Evolutionary conservation across 2,329 filamentous ascomycete species (phyloP).

Genomic region (Tolypocladium tundrense): DNA sequence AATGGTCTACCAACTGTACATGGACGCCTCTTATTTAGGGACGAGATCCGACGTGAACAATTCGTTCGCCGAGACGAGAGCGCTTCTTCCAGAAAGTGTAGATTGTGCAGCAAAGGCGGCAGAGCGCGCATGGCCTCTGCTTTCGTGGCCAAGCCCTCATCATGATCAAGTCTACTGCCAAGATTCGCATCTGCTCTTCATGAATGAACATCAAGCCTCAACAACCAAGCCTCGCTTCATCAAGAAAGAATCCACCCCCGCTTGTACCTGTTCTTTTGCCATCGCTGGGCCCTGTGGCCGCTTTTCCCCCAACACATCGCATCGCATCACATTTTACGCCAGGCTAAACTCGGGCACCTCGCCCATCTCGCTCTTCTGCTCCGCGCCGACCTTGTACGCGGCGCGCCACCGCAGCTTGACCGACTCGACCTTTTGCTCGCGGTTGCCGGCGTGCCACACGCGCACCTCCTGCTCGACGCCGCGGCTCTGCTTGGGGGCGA

Average conservation of each 20-base stretch:
- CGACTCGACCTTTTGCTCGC: conserved; percentile 56
- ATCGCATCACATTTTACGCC: conserved; percentile 31
- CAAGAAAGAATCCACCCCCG: neutral
- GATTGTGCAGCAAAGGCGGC: neutral
- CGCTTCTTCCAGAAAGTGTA: too few species aligned
- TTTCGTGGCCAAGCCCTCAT: neutral
- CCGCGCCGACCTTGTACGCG: conserved; percentile 61
- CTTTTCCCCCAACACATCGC: neutral
- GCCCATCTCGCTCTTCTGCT: conserved; percentile 68
- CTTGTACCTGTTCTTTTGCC: neutral
- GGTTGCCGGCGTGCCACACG: conserved; percentile 62
- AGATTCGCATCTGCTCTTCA: neutral
- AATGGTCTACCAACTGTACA: neutral
- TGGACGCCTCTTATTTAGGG: neutral
- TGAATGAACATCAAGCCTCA: neutral
- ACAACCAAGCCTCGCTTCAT: neutral
- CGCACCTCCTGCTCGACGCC: conserved; percentile 77
- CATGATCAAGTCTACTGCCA: neutral
- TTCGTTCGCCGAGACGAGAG: neutral
- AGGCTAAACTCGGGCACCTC: conserved; percentile 74
- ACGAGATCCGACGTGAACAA: neutral
- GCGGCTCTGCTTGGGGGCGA: conserved; percentile 60
- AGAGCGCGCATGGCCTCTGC: neutral
- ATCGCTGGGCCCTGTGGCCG: neutral
- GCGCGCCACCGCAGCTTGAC: conserved; percentile 88